Evolutionary conservation across 352 stramenopile genomes (phyloP).

Genomic region (Phytophthora litchii): DNA sequence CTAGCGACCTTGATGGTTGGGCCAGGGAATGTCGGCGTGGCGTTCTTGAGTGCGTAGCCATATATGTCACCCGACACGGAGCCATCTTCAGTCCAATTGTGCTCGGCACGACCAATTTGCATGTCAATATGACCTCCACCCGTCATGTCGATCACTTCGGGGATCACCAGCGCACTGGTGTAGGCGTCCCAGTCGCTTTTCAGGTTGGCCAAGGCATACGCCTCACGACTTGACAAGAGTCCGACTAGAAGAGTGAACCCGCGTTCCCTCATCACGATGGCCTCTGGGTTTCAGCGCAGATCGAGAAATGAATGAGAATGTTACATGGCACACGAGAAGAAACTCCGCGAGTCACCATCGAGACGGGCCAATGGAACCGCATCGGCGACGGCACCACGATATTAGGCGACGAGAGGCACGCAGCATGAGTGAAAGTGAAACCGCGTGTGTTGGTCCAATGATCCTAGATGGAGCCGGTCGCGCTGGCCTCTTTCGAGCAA

Average conservation of each 20-base stretch:
- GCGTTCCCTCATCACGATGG: conserved; percentile 8
- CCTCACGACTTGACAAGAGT: not conserved
- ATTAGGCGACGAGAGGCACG: conserved; percentile 17
- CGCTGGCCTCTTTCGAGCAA: conserved; percentile 17
- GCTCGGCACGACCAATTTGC: conserved; percentile 43
- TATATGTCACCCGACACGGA: conserved; percentile 46
- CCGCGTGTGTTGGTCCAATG: conserved; percentile 21
- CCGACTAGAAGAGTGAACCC: conserved; percentile 1
- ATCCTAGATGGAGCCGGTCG: conserved; percentile 9
- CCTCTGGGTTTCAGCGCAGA: conserved; percentile 4
- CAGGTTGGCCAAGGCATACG: conserved; percentile 30
- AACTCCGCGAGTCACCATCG: conserved; percentile 6
- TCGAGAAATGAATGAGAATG: conserved; percentile 14
- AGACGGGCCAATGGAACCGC: conserved; percentile 12
- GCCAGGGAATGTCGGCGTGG: conserved; percentile 49
- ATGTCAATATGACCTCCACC: conserved; percentile 46
- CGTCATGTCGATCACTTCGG: conserved; percentile 52
- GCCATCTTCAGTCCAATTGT: conserved; percentile 61
- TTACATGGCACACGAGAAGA: not conserved
- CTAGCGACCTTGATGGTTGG: conserved; percentile 57
- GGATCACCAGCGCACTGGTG: conserved; percentile 37
- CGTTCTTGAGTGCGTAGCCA: conserved; percentile 48
- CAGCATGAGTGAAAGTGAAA: not conserved
- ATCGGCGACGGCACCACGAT: conserved; percentile 1
- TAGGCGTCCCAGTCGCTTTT: conserved; percentile 51